phyloP scores from a whole-genome alignment of 2,329 filamentous ascomycete genomes.

The Stemphylium lycopersici region DNA sequence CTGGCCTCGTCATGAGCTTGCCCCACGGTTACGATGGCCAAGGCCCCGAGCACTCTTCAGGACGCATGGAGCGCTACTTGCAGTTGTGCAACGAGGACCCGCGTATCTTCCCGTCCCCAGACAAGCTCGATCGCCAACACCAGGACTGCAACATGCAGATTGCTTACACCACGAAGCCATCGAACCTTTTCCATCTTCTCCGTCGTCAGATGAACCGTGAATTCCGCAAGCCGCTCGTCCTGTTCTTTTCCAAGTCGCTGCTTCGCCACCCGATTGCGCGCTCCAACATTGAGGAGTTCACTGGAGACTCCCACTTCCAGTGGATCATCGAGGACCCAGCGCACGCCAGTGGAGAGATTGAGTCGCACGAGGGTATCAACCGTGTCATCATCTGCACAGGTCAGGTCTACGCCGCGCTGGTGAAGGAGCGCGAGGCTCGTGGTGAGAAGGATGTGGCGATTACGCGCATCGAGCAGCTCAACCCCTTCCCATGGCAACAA shows the following conservation, averaged over 20 bases:
- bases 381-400: slow-evolving; percentile 94
- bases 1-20: slow-evolving; percentile 92
- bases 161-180: slow-evolving; percentile 93
- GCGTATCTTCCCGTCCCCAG: slow-evolving; percentile 82
- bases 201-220: slow-evolving; percentile 98
- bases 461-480: slow-evolving; percentile 94
- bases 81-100: slow-evolving; percentile 98
- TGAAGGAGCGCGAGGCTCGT: slow-evolving; percentile 88
- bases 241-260: slow-evolving; percentile 98
- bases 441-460: slow-evolving; percentile 90
- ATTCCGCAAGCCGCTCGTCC: slow-evolving; percentile 96
- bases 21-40: slow-evolving; percentile 98
- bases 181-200: slow-evolving; percentile 95
- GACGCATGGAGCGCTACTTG: slow-evolving; percentile 94
- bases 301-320: slow-evolving; percentile 87
- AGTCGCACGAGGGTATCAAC: slow-evolving; percentile 82
- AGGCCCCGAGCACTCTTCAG: slow-evolving; percentile 97
- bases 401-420: slow-evolving; percentile 88
- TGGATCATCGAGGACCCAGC: slow-evolving; percentile 94
- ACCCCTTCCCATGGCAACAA: slow-evolving; percentile 98
- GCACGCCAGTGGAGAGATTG: slow-evolving; percentile 77
- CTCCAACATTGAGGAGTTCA: slow-evolving; percentile 89
- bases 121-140: slow-evolving; percentile 95
- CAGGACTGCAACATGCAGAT: slow-evolving; percentile 99
- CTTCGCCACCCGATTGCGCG: slow-evolving; percentile 92